A percentile compares a stretch with the other conserved stretches of the same genome.
These are phyloP conservation scores for Pseudozyma hubeiensis DNA, from an alignment of 1,284 basidiomycete species.

Conservation along the genomic window DNA sequence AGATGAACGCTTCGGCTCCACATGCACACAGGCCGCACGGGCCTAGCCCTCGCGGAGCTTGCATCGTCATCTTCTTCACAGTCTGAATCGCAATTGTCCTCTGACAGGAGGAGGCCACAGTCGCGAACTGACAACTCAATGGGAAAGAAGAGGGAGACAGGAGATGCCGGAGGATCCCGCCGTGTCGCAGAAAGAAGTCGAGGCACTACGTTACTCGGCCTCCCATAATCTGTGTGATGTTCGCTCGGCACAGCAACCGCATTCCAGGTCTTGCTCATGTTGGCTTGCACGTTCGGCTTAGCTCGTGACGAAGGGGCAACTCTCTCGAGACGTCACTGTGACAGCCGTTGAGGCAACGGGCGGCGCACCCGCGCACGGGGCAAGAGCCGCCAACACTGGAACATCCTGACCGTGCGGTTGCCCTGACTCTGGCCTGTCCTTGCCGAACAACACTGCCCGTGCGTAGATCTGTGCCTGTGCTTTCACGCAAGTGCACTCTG, in stretches of 20 bases:
- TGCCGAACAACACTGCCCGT: background rate
- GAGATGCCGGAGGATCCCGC: background rate
- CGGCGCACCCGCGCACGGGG: slow-evolving; percentile 4
- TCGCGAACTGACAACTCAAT: too few species aligned
- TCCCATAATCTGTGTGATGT: background rate
- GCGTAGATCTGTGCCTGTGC: background rate
- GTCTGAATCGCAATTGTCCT: too few species aligned
- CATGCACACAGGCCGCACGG: background rate
- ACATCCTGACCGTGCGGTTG: background rate
- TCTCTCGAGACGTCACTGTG: slow-evolving; percentile 3
- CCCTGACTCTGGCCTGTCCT: too few species aligned
- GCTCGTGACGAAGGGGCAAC: background rate
- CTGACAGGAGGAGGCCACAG: too few species aligned
- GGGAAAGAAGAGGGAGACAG: too few species aligned
- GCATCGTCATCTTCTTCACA: too few species aligned
- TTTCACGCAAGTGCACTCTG: too few species aligned
- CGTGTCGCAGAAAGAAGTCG: background rate
- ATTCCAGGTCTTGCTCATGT: background rate
- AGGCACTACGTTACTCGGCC: background rate
- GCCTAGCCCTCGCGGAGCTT: background rate
- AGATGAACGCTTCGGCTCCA: background rate
- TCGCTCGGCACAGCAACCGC: background rate
- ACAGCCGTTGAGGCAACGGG: slow-evolving; percentile 9
- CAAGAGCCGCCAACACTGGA: background rate
- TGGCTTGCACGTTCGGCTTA: slow-evolving; percentile 2